Conservation (phyloP, 768 basidiomycete species). For the Albatrellus ellisii region DNA sequence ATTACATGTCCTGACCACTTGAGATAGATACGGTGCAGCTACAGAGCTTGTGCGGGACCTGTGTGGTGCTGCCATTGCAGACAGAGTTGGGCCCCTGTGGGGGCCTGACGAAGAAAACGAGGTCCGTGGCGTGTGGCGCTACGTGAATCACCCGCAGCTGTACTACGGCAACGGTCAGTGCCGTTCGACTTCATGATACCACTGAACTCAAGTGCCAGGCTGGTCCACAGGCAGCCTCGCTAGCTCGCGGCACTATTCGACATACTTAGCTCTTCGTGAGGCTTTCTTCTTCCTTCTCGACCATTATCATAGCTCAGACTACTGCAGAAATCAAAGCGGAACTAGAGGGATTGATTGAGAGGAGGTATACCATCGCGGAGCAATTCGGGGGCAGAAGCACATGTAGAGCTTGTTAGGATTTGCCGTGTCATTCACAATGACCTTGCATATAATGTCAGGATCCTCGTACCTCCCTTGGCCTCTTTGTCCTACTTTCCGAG, state of each 20-base stretch:
- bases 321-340: neutral
- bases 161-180: slow-evolving; percentile 1
- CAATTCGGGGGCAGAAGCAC: too few relatives aligned
- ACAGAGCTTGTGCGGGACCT: neutral
- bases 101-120: slow-evolving; percentile 6
- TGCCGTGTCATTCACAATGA: too few relatives aligned
- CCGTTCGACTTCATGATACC: too few relatives aligned
- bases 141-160: slow-evolving; percentile 1
- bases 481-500: too few relatives aligned
- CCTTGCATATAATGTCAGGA: too few relatives aligned
- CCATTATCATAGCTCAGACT: neutral
- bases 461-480: too few relatives aligned
- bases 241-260: neutral
- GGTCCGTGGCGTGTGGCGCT: slow-evolving; percentile 2
- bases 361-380: too few relatives aligned
- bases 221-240: neutral
- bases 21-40: neutral
- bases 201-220: too few relatives aligned
- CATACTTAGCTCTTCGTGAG: neutral
- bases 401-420: too few relatives aligned
- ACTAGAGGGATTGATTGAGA: too few relatives aligned
- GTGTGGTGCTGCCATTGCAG: neutral
- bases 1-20: neutral
- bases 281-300: neutral
- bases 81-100: slow-evolving; percentile 3